Evolutionary conservation across 306 rosid genomes (phyloP), one percentile per base, ranked within the genome.

Genomic region (Medicago ruthenica): DNA sequence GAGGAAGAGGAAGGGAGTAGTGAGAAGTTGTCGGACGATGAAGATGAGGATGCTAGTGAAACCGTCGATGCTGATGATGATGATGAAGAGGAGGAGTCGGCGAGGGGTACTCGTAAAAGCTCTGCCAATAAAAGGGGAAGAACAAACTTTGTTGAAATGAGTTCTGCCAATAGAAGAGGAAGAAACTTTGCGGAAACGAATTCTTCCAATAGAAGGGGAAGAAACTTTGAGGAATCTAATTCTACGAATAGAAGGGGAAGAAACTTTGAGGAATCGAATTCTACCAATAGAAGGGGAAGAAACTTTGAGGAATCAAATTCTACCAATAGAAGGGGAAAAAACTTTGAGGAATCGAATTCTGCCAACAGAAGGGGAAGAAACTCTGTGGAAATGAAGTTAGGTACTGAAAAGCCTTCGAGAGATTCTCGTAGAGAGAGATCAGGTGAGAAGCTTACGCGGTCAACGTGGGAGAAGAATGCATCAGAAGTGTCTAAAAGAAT

Each of bases 11-110:
- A 65, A 73, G 85, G 44, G 12, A 36, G 41, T 31, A 8, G 41
- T 31, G n/a, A 67, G 54, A 45, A 61, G 20, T 11, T 4, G 39
- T 87, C 88, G 8, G 88, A 81, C 16, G 81, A 68, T 37, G 89
- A 85, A 58, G 65, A 24, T 63, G 87, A 79, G 80, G 86, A 85
- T 70, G 82, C 47, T 42, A 76, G 77, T 71, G 84, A 84, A 41
- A 15, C 11, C 40, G 85, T 70, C 1, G 9, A 21, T 27, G 31
- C 3, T 64, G 83, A 64, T 27, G 31, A 27, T 64, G 83, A 64
- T 9, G 72, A 74, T 61, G 81, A 58, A 27, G 65, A 86, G 44
- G 81, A 83, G 71, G 53, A 27, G 55, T 69, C 79, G 45, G 22
- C 5, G 34, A 73, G 75, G 22, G 78, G 36, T 37, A 37, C 59